phyloP scores from a whole-genome alignment of 148 eudicot genomes.

The Amaranthus palmeri region DNA sequence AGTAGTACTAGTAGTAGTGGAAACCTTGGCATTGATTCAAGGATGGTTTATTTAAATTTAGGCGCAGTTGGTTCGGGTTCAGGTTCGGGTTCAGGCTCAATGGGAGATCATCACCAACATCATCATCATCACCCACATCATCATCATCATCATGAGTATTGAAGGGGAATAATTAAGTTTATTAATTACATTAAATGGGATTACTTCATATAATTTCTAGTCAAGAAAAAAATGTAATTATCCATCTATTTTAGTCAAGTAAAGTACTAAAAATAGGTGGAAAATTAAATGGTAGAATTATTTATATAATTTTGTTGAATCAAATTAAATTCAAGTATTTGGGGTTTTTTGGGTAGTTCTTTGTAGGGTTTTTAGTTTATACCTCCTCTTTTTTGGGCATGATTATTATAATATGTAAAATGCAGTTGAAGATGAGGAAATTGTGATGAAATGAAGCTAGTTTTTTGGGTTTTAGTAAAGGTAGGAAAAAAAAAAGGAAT shows the following conservation, averaged over 20 bases:
- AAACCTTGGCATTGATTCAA: conserved; percentile 55
- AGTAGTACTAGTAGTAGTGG: conserved; percentile 39
- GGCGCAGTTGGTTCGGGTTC: conserved; percentile 35
- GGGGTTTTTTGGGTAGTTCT: conserved; percentile 1
- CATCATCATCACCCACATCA: conserved; percentile 27
- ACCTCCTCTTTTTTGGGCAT: neutral
- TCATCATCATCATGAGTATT: conserved; percentile 25
- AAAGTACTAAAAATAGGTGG: neutral
- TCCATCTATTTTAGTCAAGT: neutral
- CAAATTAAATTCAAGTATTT: neutral
- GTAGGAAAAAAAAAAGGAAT: neutral
- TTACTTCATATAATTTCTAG: too few species aligned
- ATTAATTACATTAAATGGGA: neutral
- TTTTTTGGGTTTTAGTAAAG: neutral
- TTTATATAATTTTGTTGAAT: neutral
- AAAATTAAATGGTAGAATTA: neutral
- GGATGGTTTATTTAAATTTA: conserved; percentile 71
- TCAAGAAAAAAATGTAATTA: neutral
- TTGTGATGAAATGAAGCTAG: neutral
- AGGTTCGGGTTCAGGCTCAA: conserved; percentile 17
- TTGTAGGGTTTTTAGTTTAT: conserved; percentile 5
- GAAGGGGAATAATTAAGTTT: neutral
- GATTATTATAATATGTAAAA: conserved; percentile 12
- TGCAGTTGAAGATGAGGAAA: neutral
- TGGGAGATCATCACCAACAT: conserved; percentile 17